Evolutionary conservation across 192 early-diverging fungal genomes (phyloP), one percentile per base, ranked within the genome.

Genomic region (Podila minutissima): DNA sequence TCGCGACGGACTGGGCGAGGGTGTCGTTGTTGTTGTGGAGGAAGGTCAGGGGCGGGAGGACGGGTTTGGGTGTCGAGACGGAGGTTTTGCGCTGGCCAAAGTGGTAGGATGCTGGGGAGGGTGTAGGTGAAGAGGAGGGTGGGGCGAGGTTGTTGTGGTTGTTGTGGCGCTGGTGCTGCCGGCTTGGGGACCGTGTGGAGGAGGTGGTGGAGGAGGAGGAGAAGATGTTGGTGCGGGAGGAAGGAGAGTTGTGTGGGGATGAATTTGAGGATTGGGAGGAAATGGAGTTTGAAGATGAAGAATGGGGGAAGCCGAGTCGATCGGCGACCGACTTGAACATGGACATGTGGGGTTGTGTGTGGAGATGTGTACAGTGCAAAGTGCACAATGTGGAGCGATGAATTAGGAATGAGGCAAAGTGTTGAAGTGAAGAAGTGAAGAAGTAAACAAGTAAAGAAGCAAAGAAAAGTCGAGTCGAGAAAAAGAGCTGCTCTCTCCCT

Each of bases 241-340:
- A 28, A 26, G 62, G 73, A 10, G 67, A 59, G 19, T 37, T 17
- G 48, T 33, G 33, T 22, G 48, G 19, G 22, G 73, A 57, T 13
- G 60, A 20, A 2, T 46, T 2, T 5, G 69, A 71, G 35, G 59
- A 67, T 0, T 71, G 75, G 0, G 75, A 64, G 19, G 66, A 67
- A 19, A 78, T 8, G 13, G 75, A 62, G n/a, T 29, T 58, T 0
- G 68, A 57, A 5, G 76, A 68, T 7, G 26, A 19, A 50, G 76
- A 79, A 72, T 79, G 76, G 5, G 76, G 76, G 46, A 79, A 64
- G 2, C 76, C 76, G 48, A 79, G 48, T 24, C 70, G 69, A 68
- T 79, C 76, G 11, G 70, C 76, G 0, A 79, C 76, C 4, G 76
- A 79, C 61, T 79, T 79, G 76, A 79, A 79, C 76, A 79, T 79